phyloP scores from a whole-genome alignment of 2,329 filamentous ascomycete species.

The Botrytis squamosa region DNA sequence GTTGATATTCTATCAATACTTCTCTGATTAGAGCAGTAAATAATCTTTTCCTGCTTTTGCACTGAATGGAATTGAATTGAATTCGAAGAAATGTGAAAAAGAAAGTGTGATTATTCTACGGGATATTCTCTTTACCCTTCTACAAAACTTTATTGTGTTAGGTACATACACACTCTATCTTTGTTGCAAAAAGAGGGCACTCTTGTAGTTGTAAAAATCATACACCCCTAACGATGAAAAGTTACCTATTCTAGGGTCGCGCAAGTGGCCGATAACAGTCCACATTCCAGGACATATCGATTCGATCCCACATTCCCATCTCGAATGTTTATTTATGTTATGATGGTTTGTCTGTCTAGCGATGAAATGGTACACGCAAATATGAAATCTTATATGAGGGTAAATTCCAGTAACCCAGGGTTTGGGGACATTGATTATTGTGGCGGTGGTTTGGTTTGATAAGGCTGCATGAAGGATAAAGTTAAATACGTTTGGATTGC shows the following conservation, averaged over 20 bases:
- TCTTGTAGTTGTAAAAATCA: not conserved
- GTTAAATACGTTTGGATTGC: too few species aligned
- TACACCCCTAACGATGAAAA: too few species aligned
- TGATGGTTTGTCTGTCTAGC: not conserved
- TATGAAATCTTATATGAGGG: not conserved
- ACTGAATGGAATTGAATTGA: not conserved
- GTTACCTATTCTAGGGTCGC: too few species aligned
- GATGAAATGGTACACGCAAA: rapidly evolving
- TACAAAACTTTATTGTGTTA: not conserved
- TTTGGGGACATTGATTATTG: not conserved
- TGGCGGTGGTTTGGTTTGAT: not conserved
- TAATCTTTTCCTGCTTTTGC: not conserved
- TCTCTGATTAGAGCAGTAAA: not conserved
- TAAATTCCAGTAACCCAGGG: not conserved
- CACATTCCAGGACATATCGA: not conserved
- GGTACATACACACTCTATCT: not conserved
- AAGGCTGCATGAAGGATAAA: not conserved
- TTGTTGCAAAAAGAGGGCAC: not conserved
- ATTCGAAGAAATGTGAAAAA: not conserved
- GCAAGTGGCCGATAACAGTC: not conserved
- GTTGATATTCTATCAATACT: not conserved
- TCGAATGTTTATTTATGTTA: not conserved
- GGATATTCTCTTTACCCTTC: not conserved
- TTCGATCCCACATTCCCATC: not conserved
- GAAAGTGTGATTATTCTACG: not conserved